A percentile compares a stretch with the other conserved stretches of the same genome.
These are phyloP conservation scores for Monsonia emarginata DNA, from an alignment of 441 rosid species.

Conservation along the genomic window DNA sequence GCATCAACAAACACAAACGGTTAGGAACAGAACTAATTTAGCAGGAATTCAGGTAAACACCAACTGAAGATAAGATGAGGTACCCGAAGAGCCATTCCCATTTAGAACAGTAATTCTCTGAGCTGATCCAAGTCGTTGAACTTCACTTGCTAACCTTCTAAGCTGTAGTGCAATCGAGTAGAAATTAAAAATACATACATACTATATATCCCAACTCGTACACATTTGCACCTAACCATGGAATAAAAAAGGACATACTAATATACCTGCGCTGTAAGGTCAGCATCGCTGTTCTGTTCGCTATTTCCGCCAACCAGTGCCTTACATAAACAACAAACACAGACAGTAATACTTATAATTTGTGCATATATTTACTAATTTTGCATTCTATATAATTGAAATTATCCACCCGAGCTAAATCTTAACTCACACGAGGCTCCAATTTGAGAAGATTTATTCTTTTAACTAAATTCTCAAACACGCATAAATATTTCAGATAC, in stretches of 20 bases:
- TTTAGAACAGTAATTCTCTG: constrained; percentile 73
- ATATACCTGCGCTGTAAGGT: constrained; percentile 46
- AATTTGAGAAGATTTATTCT: too few species aligned
- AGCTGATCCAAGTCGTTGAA: constrained; percentile 50
- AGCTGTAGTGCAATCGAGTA: constrained; percentile 28
- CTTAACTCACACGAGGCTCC: neutral
- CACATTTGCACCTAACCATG: neutral
- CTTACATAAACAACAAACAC: constrained; percentile 25
- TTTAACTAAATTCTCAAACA: too few species aligned
- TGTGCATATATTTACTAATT: too few species aligned
- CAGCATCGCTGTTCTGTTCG: constrained; percentile 46
- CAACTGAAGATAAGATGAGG: neutral
- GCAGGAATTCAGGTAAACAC: neutral
- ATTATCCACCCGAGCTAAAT: too few species aligned
- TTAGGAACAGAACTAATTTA: neutral
- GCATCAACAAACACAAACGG: neutral
- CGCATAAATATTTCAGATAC: too few species aligned
- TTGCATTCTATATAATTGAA: too few species aligned
- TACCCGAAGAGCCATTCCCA: constrained; percentile 46
- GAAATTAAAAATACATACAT: constrained; percentile 2
- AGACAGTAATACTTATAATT: neutral
- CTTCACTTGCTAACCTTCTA: constrained; percentile 53
- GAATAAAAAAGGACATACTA: neutral
- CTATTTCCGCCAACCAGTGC: constrained; percentile 45
- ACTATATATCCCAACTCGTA: neutral